Evolutionary conservation across 495 filamentous ascomycete genomes (phyloP), one percentile per base, ranked within the genome.

Genomic region (Penicillium flavigenum): DNA sequence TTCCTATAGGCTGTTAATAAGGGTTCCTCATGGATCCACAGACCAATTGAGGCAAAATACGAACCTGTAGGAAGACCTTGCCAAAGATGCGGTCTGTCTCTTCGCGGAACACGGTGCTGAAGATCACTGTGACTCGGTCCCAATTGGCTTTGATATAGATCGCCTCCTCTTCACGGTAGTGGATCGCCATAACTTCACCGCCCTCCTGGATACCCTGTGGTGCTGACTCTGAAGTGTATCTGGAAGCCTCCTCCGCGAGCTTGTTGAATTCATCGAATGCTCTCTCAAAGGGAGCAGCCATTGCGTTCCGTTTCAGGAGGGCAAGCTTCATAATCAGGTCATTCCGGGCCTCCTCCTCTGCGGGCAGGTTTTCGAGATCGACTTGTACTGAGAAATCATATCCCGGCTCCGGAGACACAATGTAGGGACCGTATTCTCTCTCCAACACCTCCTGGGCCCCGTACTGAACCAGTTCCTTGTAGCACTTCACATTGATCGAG

Each of bases 101-200:
- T 70, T 98, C 95, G 38, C 93, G 76, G 81, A 98, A 98, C 49
- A 98, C 85, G 34, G 94, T 98, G 74, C 91, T 96, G 83, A 98
- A 98, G 68, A 98, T 98, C 65, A 98, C 92, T 1, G 94, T 98
- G 39, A 98, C 95, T 52, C 94, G 87, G 69, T 98, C 94, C 70
- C 92, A 88, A 71, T 88, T 95, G 32, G 94, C 93, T 74, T 98
- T 96, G 79, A 98, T 91, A 73, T 96, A 98, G 68, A 98, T 97
- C n/a, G 94, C 94, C 70, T 98, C 94, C 77, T 98, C 94, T 61
- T 98, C 95, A 17, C 94, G 87, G 76, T 98, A 98, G 64, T 97
- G 92, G 57, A 98, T 94, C 3, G 92, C 88, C 88, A 94, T 96
- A 24, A 97, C 88, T 61, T 95, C 87, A 39, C 92, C 92, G 29